A percentile compares a stretch with the other conserved stretches of the same genome.
These are phyloP conservation scores for Chenopodium quinoa DNA, from an alignment of 148 eudicot species.

Conservation along the genomic window DNA sequence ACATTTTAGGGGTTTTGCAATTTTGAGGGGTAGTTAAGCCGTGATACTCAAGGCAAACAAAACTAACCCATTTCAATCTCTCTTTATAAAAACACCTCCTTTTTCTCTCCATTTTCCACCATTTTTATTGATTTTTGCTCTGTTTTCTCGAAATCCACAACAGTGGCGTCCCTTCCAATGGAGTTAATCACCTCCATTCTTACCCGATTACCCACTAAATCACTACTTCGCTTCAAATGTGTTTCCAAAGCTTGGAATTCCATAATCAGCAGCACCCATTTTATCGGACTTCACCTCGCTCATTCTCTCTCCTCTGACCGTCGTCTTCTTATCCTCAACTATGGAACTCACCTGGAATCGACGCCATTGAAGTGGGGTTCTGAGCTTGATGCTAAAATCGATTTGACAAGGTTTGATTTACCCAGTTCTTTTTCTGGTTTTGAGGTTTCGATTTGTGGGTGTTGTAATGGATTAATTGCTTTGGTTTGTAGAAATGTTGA, in stretches of 20 bases:
- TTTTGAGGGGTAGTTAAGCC: background rate
- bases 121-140: background rate
- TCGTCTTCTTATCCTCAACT: background rate
- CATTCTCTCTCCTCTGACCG: background rate
- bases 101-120: background rate
- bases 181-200: constrained; percentile 1
- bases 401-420: background rate
- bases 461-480: constrained; percentile 1
- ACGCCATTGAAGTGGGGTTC: background rate
- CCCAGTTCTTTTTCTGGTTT: background rate
- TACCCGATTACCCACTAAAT: background rate
- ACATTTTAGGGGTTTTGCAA: background rate
- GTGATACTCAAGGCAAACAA: background rate
- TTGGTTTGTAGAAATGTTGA: background rate
- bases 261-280: background rate
- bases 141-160: background rate
- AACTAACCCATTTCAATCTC: background rate
- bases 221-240: constrained; percentile 1
- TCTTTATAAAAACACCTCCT: background rate
- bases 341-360: background rate
- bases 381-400: background rate
- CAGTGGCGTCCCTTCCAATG: background rate
- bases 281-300: background rate
- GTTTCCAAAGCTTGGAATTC: background rate
- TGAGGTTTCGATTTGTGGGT: background rate